A percentile compares a stretch with the other conserved stretches of the same genome.
Evolutionary conservation across 1,139 yeast species (phyloP).

Genomic region (Hansenula anomala): DNA sequence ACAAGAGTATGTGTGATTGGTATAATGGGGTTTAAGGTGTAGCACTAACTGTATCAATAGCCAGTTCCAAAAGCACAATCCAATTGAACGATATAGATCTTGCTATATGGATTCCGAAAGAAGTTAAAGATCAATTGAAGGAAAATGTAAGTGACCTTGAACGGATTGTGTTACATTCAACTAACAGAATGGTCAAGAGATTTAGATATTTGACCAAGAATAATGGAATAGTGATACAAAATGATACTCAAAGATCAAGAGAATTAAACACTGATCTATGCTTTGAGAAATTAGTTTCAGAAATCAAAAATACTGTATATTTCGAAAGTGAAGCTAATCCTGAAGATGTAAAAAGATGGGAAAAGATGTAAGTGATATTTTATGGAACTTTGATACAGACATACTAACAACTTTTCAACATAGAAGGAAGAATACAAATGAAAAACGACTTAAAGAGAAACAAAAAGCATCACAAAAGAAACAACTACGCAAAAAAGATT

Average conservation of each 20-base stretch:
- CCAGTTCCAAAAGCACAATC: constrained; percentile 74
- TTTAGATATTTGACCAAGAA: constrained; percentile 55
- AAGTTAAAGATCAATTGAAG: constrained; percentile 41
- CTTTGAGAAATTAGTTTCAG: constrained; percentile 50
- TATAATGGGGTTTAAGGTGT: neutral
- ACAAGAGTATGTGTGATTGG: constrained; percentile 35
- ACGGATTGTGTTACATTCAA: neutral
- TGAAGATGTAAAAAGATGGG: constrained; percentile 54
- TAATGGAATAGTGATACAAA: constrained; percentile 55
- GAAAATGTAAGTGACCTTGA: constrained; percentile 14
- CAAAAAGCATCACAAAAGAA: constrained; percentile 49
- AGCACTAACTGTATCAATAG: constrained; percentile 14
- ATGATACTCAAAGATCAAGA: constrained; percentile 58
- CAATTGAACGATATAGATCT: constrained; percentile 47
- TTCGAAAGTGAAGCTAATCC: constrained; percentile 48
- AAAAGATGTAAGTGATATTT: constrained; percentile 25
- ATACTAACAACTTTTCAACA: neutral
- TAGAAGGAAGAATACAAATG: constrained; percentile 36
- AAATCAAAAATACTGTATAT: constrained; percentile 41
- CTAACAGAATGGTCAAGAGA: constrained; percentile 20
- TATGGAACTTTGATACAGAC: too few relatives aligned
- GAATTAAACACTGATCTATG: constrained; percentile 57
- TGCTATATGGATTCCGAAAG: constrained; percentile 61
- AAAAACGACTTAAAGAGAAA: constrained; percentile 46
- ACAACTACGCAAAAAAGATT: constrained; percentile 31